Conservation (phyloP, 495 filamentous ascomycete genomes). For the Hyphodiscus hymeniophilus region DNA sequence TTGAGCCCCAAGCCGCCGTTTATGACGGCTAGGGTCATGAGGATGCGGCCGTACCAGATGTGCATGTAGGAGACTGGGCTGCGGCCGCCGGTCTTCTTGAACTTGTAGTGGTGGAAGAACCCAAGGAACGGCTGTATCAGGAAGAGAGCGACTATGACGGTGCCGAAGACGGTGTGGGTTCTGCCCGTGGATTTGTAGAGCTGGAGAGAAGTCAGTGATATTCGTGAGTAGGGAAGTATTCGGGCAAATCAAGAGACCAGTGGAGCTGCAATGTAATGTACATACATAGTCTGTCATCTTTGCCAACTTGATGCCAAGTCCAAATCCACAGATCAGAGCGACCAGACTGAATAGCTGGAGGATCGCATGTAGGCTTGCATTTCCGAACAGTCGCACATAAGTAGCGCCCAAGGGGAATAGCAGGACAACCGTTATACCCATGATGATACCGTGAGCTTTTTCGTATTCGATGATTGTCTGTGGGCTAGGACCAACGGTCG, state of each 20-base stretch:
- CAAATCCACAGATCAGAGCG: constrained; percentile 52
- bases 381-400: constrained; percentile 44
- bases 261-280: constrained; percentile 12
- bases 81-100: constrained; percentile 35
- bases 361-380: constrained; percentile 44
- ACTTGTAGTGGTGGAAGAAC: constrained; percentile 54
- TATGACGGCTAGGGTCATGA: constrained; percentile 57
- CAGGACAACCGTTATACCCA: constrained; percentile 46
- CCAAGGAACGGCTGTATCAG: constrained; percentile 59
- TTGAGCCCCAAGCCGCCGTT: constrained; percentile 63
- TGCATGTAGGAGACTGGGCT: constrained; percentile 51
- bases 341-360: constrained; percentile 50
- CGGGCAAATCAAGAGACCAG: not conserved
- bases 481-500: not conserved
- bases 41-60: constrained; percentile 58
- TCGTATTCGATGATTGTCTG: constrained; percentile 1
- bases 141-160: constrained; percentile 40
- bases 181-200: constrained; percentile 17
- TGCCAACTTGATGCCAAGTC: constrained; percentile 46
- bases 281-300: constrained; percentile 24
- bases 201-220: no score
- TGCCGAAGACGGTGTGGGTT: constrained; percentile 35
- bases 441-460: constrained; percentile 41
- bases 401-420: constrained; percentile 50
- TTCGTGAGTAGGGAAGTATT: not conserved